Evolutionary conservation across 2,329 filamentous ascomycete species (phyloP).

Genomic region (Neofusicoccum umdonicola): DNA sequence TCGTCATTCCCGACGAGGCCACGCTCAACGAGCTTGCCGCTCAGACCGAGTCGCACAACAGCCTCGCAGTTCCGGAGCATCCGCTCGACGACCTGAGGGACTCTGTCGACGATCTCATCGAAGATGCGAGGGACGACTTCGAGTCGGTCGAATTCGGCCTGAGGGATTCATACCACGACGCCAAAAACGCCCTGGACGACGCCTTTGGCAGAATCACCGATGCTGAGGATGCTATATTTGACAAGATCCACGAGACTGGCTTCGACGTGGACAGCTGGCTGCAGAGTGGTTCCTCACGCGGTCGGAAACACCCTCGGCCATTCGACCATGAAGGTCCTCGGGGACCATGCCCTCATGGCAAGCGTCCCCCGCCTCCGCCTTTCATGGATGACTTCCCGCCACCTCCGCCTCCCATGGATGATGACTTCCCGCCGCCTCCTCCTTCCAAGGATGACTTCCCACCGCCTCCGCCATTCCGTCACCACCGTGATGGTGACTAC

Average conservation of each 20-base stretch:
- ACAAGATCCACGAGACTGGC: slow-evolving; percentile 43
- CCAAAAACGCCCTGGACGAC: slow-evolving; percentile 43
- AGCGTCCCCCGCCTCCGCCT: slow-evolving; percentile 29
- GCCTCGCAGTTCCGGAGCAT: not conserved
- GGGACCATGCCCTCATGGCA: slow-evolving; percentile 18
- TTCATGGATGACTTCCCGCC: slow-evolving; percentile 36
- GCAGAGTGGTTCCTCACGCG: slow-evolving; percentile 29
- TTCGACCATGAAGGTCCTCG: not conserved
- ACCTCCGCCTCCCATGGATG: slow-evolving; percentile 26
- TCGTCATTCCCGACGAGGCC: slow-evolving; percentile 54
- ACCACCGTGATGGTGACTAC: slow-evolving; percentile 17
- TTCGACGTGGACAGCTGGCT: slow-evolving; percentile 51
- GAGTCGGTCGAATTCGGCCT: slow-evolving; percentile 14
- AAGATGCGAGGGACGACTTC: slow-evolving; percentile 26
- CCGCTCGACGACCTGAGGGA: slow-evolving; percentile 34
- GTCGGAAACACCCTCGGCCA: not conserved
- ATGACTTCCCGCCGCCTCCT: slow-evolving; percentile 11
- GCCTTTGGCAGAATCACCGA: slow-evolving; percentile 43
- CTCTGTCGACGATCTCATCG: slow-evolving; percentile 31
- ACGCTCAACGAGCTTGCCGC: slow-evolving; percentile 30
- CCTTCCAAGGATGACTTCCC: slow-evolving; percentile 1
- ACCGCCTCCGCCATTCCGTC: slow-evolving; percentile 12
- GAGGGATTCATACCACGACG: slow-evolving; percentile 21
- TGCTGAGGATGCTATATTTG: slow-evolving; percentile 36
- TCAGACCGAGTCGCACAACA: slow-evolving; percentile 31